Conservation (phyloP, 805 yeast genomes). For the Candida orba region DNA sequence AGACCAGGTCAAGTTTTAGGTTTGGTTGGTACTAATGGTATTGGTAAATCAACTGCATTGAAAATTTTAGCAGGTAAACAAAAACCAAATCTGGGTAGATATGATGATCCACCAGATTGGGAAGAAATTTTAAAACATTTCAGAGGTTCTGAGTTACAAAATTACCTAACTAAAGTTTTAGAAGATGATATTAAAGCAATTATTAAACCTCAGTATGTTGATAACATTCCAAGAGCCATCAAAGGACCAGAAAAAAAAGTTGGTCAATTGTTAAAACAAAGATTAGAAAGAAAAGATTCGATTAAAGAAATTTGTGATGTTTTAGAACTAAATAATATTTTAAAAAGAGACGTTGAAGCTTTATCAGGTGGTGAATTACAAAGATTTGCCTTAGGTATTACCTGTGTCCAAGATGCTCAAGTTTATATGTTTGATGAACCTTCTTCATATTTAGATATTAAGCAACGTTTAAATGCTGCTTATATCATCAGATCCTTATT, state of each 20-base stretch:
- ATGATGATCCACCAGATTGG: conserved; percentile 97
- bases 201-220: conserved; percentile 98
- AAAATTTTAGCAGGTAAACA: conserved; percentile 96
- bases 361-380: conserved; percentile 98
- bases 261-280: conserved; percentile 71
- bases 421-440: conserved; percentile 99
- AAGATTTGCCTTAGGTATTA: conserved; percentile 96
- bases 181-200: conserved; percentile 96
- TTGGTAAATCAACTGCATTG: conserved; percentile 95
- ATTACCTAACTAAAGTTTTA: conserved; percentile 86
- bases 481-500: conserved; percentile 83
- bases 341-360: conserved; percentile 82
- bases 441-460: conserved; percentile 95
- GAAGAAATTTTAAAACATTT: conserved; percentile 82
- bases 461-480: conserved; percentile 98
- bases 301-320: conserved; percentile 59
- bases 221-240: conserved; percentile 93
- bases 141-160: conserved; percentile 96
- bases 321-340: conserved; percentile 68
- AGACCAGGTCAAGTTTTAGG: conserved; percentile 99
- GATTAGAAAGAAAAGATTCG: conserved; percentile 60
- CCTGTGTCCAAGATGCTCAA: conserved; percentile 89
- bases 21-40: conserved; percentile 98
- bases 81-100: conserved; percentile 92
- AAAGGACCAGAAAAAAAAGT: conserved; percentile 85